phyloP scores from a whole-genome alignment of 441 rosid genomes.

The Manihot esculenta region DNA sequence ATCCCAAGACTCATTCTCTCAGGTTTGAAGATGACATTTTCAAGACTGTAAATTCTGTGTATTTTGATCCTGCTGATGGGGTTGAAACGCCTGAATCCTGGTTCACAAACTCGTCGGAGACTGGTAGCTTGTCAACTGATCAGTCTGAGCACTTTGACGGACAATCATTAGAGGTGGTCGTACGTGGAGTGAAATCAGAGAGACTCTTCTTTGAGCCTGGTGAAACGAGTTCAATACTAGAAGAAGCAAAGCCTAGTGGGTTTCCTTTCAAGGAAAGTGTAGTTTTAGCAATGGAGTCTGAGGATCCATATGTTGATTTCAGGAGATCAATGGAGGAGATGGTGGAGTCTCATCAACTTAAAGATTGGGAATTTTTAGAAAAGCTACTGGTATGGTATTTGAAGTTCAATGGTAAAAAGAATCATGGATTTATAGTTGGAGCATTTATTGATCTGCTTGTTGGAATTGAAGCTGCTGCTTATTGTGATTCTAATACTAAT shows the following conservation, averaged over 20 bases:
- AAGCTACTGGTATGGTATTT: slow-evolving; percentile 63
- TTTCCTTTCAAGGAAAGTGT: slow-evolving; percentile 49
- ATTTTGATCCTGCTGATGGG: slow-evolving; percentile 11
- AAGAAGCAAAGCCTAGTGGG: slow-evolving; percentile 37
- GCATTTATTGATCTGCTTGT: slow-evolving; percentile 81
- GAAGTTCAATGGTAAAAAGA: slow-evolving; percentile 56
- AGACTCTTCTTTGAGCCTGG: slow-evolving; percentile 70
- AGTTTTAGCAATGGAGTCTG: slow-evolving; percentile 57
- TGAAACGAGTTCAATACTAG: slow-evolving; percentile 59
- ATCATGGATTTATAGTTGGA: slow-evolving; percentile 57
- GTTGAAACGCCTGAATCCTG: slow-evolving; percentile 52
- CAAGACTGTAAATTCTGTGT: slow-evolving; percentile 51
- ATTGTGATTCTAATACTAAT: slow-evolving; percentile 23
- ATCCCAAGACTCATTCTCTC: slow-evolving; percentile 58
- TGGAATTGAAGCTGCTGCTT: slow-evolving; percentile 26
- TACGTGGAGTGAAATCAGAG: slow-evolving; percentile 53
- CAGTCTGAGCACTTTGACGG: slow-evolving; percentile 22
- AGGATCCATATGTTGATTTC: slow-evolving; percentile 59
- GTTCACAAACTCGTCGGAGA: slow-evolving; percentile 62
- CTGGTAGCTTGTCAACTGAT: slow-evolving; percentile 47
- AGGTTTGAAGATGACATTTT: slow-evolving; percentile 38
- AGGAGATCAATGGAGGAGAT: slow-evolving; percentile 79
- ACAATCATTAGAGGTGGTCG: slow-evolving; percentile 54
- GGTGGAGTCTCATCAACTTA: slow-evolving; percentile 61
- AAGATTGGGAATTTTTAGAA: slow-evolving; percentile 58